Conservation (phyloP, 805 yeast genomes). For the Candida silvatica region DNA sequence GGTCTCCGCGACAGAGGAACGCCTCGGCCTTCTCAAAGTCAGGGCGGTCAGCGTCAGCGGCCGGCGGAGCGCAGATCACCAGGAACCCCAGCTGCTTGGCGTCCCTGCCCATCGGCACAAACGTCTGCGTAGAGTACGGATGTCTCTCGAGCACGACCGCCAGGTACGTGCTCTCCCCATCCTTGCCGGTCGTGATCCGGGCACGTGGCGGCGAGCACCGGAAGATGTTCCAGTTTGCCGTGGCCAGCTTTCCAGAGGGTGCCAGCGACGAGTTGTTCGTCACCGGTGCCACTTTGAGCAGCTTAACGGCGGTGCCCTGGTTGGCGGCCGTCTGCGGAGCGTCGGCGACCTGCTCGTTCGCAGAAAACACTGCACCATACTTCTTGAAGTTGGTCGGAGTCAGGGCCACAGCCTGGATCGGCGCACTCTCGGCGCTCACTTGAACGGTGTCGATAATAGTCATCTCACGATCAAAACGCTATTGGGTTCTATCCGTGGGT, state of each 20-base stretch:
- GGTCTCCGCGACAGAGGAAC: constrained; percentile 71
- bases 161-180: constrained; percentile 25
- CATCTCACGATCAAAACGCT: too few species aligned
- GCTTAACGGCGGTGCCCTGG: constrained; percentile 87
- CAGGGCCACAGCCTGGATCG: constrained; percentile 18
- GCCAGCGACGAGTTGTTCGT: constrained; percentile 39
- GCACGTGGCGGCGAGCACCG: constrained; percentile 73
- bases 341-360: constrained; percentile 57
- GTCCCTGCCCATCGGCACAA: constrained; percentile 77
- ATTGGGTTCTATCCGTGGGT: too few species aligned
- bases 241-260: constrained; percentile 38
- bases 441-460: neutral
- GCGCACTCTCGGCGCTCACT: neutral
- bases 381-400: constrained; percentile 59
- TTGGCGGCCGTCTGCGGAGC: constrained; percentile 53
- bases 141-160: constrained; percentile 81
- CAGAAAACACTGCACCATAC: constrained; percentile 74
- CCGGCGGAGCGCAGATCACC: constrained; percentile 69
- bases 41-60: constrained; percentile 40
- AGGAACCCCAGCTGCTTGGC: constrained; percentile 46
- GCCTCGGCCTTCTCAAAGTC: constrained; percentile 55
- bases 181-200: constrained; percentile 20
- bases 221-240: constrained; percentile 76
- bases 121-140: constrained; percentile 83
- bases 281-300: constrained; percentile 65